phyloP scores from a whole-genome alignment of 2,329 filamentous ascomycete genomes.

The Pseudogymnoascus sp. region DNA sequence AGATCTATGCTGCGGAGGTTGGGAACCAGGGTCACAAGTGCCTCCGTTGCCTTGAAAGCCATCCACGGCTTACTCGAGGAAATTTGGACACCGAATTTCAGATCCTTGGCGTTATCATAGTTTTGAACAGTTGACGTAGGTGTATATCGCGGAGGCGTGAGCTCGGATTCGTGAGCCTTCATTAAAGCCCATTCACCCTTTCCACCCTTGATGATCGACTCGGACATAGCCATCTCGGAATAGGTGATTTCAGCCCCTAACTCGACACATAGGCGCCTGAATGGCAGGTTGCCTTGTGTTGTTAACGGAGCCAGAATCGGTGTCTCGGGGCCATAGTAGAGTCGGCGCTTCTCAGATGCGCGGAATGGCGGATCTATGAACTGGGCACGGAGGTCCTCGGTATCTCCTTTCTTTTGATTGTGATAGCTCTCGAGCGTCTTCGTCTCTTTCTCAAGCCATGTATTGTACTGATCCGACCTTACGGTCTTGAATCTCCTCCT shows the following conservation, averaged over 20 bases:
- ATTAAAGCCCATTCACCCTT: slow-evolving; percentile 92
- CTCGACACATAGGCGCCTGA: slow-evolving; percentile 80
- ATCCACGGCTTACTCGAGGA: slow-evolving; percentile 88
- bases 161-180: slow-evolving; percentile 82
- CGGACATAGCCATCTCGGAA: slow-evolving; percentile 94
- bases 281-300: slow-evolving; percentile 93
- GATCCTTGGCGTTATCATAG: slow-evolving; percentile 75
- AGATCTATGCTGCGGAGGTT: slow-evolving; percentile 85
- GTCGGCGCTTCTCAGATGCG: slow-evolving; percentile 82
- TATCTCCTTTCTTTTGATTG: slow-evolving; percentile 34
- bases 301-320: slow-evolving; percentile 90
- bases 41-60: slow-evolving; percentile 79
- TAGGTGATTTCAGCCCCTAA: slow-evolving; percentile 90
- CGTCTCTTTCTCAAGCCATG: slow-evolving; percentile 66
- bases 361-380: slow-evolving; percentile 82
- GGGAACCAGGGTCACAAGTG: slow-evolving; percentile 67
- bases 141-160: slow-evolving; percentile 59
- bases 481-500: slow-evolving; percentile 63
- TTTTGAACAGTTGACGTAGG: slow-evolving; percentile 43
- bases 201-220: slow-evolving; percentile 81
- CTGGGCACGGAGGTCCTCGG: slow-evolving; percentile 65
- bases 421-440: slow-evolving; percentile 41
- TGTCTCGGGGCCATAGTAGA: slow-evolving; percentile 93
- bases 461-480: slow-evolving; percentile 65
- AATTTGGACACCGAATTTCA: slow-evolving; percentile 88